Evolutionary conservation across 306 rosid species (phyloP).

Genomic region (Carpinus viminea): DNA sequence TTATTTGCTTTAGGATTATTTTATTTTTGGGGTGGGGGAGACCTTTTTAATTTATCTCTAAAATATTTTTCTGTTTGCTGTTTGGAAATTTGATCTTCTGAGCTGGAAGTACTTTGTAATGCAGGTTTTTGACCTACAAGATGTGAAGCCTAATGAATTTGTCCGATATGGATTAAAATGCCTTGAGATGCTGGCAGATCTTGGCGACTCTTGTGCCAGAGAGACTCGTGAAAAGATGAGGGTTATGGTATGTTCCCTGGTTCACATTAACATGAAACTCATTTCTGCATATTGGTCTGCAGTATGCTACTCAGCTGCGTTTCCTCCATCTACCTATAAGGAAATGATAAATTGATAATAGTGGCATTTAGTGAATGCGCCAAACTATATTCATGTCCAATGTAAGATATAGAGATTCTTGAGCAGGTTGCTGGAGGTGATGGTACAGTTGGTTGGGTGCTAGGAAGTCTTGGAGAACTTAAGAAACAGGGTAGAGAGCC

Average conservation of each 20-base stretch:
- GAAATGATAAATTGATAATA: not conserved
- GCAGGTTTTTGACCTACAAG: conserved; percentile 83
- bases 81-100: conserved; percentile 1
- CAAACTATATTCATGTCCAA: not conserved
- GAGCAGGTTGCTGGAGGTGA: conserved; percentile 99
- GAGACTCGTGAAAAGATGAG: conserved; percentile 77
- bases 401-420: conserved; percentile 37
- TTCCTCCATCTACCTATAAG: not conserved
- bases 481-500: conserved; percentile 48
- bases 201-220: conserved; percentile 79
- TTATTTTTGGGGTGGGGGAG: not conserved
- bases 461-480: conserved; percentile 83
- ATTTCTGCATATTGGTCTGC: conserved; percentile 9
- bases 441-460: conserved; percentile 98
- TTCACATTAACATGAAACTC: conserved; percentile 1
- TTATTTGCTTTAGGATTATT: not conserved
- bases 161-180: conserved; percentile 81
- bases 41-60: not conserved
- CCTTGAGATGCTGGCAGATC: conserved; percentile 65
- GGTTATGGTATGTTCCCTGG: conserved; percentile 69
- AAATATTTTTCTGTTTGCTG: not conserved
- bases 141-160: conserved; percentile 95
- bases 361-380: conserved; percentile 3
- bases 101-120: conserved; percentile 14
- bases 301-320: not conserved